Evolutionary conservation across 2,329 filamentous ascomycete genomes (phyloP), one percentile per base, ranked within the genome.

Genomic region (Ramularia endophylla): DNA sequence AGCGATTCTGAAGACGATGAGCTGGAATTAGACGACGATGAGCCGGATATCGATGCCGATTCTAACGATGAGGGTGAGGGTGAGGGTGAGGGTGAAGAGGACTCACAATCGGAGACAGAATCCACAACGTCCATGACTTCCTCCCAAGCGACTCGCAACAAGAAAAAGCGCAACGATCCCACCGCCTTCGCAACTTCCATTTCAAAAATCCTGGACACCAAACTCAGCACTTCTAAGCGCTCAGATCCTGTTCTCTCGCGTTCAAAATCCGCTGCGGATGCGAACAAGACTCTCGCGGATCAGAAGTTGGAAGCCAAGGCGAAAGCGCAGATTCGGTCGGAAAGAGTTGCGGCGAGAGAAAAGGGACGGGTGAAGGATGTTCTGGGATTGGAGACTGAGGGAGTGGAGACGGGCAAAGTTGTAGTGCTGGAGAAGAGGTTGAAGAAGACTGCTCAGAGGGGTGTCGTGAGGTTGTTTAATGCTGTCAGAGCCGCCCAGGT

Each of bases 381-480:
- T 2, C 69, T 97, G 43, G 78, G 81, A 8, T 65, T 83, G 44
- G 67, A 73, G 41, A 77, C 75, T n/a, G 49, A 59, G 2, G 60
- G 61, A 5, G 58, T 67, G 27, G 69, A 66, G 43, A 72, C 71
- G 2, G 77, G 74, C 5, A 65, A 68, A 3, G 70, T 78, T 6
- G 65, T 74, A 12, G 86, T 85, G 58, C 77, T 81, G 55, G 90
- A 97, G 71, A 83, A 81, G 68, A 73, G 79, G 50, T 64, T 97
- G 58, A 80, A 85, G 57, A 92, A 94, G 71, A 87, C 86, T 36
- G 89, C 89, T 32, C 87, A 95, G 66, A 77, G 87, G 40, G 90
- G 90, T 77, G 92, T 98, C 29, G 83, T 97, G 17, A 94, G 90
- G 71, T 72, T 98, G 44, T 98, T 98, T 68, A 95, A 97, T 64